phyloP scores from a whole-genome alignment of 495 filamentous ascomycete genomes.

The Daldinia concentrica region DNA sequence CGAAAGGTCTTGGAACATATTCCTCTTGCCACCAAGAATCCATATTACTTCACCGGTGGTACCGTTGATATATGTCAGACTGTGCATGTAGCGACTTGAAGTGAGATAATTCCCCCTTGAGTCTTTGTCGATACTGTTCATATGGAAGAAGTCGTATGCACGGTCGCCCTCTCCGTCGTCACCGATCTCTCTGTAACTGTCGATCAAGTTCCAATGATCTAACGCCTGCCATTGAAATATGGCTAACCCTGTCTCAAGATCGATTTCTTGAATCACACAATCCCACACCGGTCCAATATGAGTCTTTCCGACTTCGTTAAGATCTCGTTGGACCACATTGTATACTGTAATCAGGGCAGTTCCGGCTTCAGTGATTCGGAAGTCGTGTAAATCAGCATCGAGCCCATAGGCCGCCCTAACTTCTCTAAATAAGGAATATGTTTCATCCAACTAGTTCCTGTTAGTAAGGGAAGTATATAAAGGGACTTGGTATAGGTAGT shows the following conservation, averaged over 20 bases:
- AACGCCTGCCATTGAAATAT: constrained; percentile 55
- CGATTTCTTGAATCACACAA: constrained; percentile 59
- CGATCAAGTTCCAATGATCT: constrained; percentile 48
- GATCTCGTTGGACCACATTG: constrained; percentile 48
- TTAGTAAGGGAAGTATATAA: neutral
- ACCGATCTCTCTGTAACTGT: constrained; percentile 34
- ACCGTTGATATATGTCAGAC: constrained; percentile 68
- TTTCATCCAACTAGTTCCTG: constrained; percentile 19
- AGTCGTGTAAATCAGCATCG: constrained; percentile 53
- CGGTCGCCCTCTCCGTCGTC: constrained; percentile 33
- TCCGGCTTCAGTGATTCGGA: constrained; percentile 55
- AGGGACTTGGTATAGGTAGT: neutral
- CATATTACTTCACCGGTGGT: constrained; percentile 66
- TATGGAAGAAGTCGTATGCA: constrained; percentile 72
- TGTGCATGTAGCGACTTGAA: constrained; percentile 65
- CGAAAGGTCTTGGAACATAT: constrained; percentile 49
- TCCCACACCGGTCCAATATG: constrained; percentile 57
- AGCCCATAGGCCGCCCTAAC: constrained; percentile 27
- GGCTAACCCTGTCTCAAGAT: constrained; percentile 53
- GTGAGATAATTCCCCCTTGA: constrained; percentile 65
- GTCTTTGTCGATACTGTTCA: constrained; percentile 71
- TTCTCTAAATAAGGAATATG: constrained; percentile 24
- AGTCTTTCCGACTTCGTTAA: constrained; percentile 47
- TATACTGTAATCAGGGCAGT: constrained; percentile 60
- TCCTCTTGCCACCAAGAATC: constrained; percentile 63